A percentile compares a stretch with the other conserved stretches of the same genome.
These are phyloP conservation scores for Cercospora sojina DNA, from an alignment of 2,329 filamentous ascomycete species.

Conservation along the genomic window DNA sequence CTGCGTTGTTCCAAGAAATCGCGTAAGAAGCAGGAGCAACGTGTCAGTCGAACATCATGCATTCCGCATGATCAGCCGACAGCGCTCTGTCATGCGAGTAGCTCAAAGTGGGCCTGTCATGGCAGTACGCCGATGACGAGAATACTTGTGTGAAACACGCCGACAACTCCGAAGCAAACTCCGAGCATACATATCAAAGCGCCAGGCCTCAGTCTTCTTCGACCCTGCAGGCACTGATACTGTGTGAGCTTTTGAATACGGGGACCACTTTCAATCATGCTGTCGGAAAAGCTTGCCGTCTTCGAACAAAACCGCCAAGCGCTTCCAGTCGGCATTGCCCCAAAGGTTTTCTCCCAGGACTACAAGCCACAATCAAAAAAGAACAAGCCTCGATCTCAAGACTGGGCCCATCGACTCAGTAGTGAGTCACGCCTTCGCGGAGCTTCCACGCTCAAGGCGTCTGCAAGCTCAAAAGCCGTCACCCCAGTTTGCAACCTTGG, in stretches of 20 bases:
- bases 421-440: slow-evolving; percentile 15
- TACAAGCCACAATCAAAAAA: slow-evolving; percentile 2
- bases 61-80: not conserved
- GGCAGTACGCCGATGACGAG: not conserved
- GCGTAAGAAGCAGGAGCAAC: not conserved
- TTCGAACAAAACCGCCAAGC: slow-evolving; percentile 15
- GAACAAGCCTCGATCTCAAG: slow-evolving; percentile 1
- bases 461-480: slow-evolving; percentile 15
- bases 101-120: not conserved
- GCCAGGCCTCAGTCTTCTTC: not conserved
- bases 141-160: not conserved
- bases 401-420: slow-evolving; percentile 19
- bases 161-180: slow-evolving; percentile 3
- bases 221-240: not conserved
- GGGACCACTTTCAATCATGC: not conserved
- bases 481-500: slow-evolving; percentile 21
- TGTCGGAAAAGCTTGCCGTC: slow-evolving; percentile 17
- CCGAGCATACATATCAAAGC: not conserved
- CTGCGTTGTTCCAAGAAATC: slow-evolving; percentile 19
- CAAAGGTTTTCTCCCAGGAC: slow-evolving; percentile 17
- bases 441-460: slow-evolving; percentile 21
- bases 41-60: not conserved
- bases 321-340: slow-evolving; percentile 21
- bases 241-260: not conserved
- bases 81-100: not conserved